A percentile compares a stretch with the other conserved stretches of the same genome.
These are phyloP conservation scores for Omphalotus guepiniiformis DNA, from an alignment of 768 basidiomycete genomes.

Conservation along the genomic window DNA sequence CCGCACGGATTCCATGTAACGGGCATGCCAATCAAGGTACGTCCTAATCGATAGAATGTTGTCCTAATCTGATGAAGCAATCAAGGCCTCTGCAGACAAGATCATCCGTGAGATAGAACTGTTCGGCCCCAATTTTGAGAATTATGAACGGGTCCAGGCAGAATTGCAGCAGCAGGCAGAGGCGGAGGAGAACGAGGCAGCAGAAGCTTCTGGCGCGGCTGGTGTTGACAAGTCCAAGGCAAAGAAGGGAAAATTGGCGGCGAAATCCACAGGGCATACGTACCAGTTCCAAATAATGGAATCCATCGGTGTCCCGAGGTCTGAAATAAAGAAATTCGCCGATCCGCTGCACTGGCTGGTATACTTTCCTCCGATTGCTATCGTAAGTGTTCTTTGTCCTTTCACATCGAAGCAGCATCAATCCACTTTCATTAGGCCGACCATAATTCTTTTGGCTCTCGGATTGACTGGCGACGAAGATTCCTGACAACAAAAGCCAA, in stretches of 20 bases:
- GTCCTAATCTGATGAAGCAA: background rate
- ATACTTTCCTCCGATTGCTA: constrained; percentile 95
- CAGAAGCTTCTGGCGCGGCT: constrained; percentile 35
- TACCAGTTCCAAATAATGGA: constrained; percentile 99
- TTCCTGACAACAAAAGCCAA: constrained; percentile 95
- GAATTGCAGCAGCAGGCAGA: constrained; percentile 40
- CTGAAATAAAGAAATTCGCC: constrained; percentile 93
- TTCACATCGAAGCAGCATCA: background rate
- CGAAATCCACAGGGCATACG: constrained; percentile 88
- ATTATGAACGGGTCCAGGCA: constrained; percentile 47
- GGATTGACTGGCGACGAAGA: constrained; percentile 94
- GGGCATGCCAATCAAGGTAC: constrained; percentile 98
- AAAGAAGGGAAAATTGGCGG: constrained; percentile 92
- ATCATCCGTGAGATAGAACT: constrained; percentile 95
- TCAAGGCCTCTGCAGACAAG: constrained; percentile 97
- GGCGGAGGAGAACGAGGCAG: constrained; percentile 39
- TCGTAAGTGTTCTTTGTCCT: constrained; percentile 38
- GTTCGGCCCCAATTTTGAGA: constrained; percentile 88
- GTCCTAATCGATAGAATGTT: constrained; percentile 18
- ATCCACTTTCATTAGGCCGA: constrained; percentile 40
- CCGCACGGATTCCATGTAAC: constrained; percentile 99
- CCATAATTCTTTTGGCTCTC: constrained; percentile 83
- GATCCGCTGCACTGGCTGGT: constrained; percentile 92
- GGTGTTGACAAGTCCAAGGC: constrained; percentile 63
- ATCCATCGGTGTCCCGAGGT: constrained; percentile 81